Evolutionary conservation across 2,329 filamentous ascomycete species (phyloP).

Genomic region (Fusarium citri): DNA sequence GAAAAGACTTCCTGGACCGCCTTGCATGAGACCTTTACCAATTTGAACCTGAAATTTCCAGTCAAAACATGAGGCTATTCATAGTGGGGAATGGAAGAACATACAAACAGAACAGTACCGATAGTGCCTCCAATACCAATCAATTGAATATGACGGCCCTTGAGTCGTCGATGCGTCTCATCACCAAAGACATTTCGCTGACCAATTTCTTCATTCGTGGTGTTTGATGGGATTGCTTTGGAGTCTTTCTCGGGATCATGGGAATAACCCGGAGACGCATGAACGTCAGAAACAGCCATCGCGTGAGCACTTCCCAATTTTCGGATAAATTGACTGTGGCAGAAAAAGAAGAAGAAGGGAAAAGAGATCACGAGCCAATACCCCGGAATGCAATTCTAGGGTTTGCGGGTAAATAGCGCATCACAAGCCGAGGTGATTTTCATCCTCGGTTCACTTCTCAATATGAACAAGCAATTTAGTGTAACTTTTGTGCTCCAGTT

Average conservation of each 20-base stretch:
- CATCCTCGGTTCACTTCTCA: background rate
- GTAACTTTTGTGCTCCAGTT: conserved; percentile 16
- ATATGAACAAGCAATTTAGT: conserved; percentile 4
- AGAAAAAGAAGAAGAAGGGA: background rate
- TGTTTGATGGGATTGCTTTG: background rate
- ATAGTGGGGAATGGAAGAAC: conserved; percentile 8
- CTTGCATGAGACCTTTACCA: conserved; percentile 67
- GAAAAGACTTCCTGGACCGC: conserved; percentile 69
- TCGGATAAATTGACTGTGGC: background rate
- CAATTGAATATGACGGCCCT: conserved; percentile 68
- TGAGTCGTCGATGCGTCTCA: conserved; percentile 63
- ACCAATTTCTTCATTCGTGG: conserved; percentile 1
- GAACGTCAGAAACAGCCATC: conserved; percentile 29
- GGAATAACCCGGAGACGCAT: conserved; percentile 39
- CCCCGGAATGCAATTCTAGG: background rate
- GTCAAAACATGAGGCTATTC: background rate
- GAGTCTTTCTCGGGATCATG: conserved; percentile 39
- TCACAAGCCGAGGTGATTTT: conserved; percentile 12
- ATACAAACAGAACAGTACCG: conserved; percentile 69
- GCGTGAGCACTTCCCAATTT: background rate
- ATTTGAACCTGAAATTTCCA: conserved; percentile 59
- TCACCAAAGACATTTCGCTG: conserved; percentile 21
- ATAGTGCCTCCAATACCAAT: conserved; percentile 74
- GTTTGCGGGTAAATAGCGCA: conserved; percentile 20
- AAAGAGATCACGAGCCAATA: background rate